Evolutionary conservation across 257 asterid genomes (phyloP), one percentile per base, ranked within the genome.

Genomic region (Petunia secreta): DNA sequence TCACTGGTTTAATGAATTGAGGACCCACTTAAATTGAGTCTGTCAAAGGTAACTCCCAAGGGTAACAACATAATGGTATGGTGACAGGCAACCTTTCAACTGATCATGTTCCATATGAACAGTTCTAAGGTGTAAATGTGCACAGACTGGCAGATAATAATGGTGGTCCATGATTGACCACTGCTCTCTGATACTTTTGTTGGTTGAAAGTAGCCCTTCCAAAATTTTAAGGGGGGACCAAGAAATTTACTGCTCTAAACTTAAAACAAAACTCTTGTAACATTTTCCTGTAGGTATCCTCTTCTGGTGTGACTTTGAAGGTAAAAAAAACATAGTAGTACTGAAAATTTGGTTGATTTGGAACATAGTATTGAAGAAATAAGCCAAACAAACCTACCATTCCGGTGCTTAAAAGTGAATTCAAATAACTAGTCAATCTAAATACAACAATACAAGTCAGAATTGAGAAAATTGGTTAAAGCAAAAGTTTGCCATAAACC

Each of bases 91-190:
- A 15, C 71, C 38, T 48, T 9, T n/a, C 16, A n/a, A n/a, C 14
- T 11, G 58, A 60, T 16, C 54, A 15, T 37, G 54, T 10, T 79
- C 63, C 3, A 63, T 65, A 54, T 52, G 44, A 6, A 78, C 15
- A 59, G 5, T 66, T 76, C 74, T 25, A 57, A 39, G 36, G 40
- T 78, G 40, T 79, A 66, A 53, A 16, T 37, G 69, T 68, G 65
- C 71, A 58, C 52, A 78, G 73, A 38, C 75, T 39, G 65, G 76
- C 25, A 62, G 76, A 16, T 4, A 65, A 46, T 44, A 75, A 13
- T 10, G 41, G 53, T 57, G 69, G 82, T 68, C 75, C 68, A 77
- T 40, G 4, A 37, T 39, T 66, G 63, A 44, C 82, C 55, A 9
- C 57, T 36, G 25, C 25, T 38, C 7, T 66, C 41, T 55, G 36